Conservation (phyloP, 2,329 filamentous ascomycete genomes). For the Cercospora brassicicola region DNA sequence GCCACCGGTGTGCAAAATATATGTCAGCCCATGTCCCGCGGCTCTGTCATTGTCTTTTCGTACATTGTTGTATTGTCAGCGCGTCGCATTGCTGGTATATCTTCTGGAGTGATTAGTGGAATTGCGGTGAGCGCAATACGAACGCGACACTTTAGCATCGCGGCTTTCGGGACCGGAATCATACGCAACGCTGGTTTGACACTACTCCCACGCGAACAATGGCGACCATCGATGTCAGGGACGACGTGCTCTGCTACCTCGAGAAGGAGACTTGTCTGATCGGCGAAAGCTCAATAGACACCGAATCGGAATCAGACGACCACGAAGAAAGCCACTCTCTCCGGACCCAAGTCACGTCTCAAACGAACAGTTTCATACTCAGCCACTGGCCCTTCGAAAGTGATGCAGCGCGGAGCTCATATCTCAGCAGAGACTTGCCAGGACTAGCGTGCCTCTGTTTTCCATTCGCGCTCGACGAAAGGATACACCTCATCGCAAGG, state of each 20-base stretch:
- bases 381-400: constrained; percentile 17
- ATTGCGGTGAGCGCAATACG: neutral
- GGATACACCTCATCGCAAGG: constrained; percentile 17
- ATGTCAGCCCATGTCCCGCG: neutral
- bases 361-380: constrained; percentile 17
- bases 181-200: neutral
- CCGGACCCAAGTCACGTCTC: constrained; percentile 7
- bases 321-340: constrained; percentile 10
- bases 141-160: neutral
- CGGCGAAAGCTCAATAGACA: neutral
- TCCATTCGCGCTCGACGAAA: constrained; percentile 19
- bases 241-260: neutral
- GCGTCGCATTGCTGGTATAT: neutral
- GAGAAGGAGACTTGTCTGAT: constrained; percentile 7
- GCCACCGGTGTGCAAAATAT: neutral
- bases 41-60: neutral
- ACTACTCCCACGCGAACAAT: neutral
- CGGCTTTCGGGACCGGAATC: neutral
- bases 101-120: neutral
- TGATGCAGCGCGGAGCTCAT: constrained; percentile 2
- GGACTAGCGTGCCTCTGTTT: constrained; percentile 17
- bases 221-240: neutral
- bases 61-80: neutral
- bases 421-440: constrained; percentile 11
- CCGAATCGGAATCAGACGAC: constrained; percentile 5